phyloP scores from a whole-genome alignment of 1,284 basidiomycete genomes.

The Heterobasidion parviporum region DNA sequence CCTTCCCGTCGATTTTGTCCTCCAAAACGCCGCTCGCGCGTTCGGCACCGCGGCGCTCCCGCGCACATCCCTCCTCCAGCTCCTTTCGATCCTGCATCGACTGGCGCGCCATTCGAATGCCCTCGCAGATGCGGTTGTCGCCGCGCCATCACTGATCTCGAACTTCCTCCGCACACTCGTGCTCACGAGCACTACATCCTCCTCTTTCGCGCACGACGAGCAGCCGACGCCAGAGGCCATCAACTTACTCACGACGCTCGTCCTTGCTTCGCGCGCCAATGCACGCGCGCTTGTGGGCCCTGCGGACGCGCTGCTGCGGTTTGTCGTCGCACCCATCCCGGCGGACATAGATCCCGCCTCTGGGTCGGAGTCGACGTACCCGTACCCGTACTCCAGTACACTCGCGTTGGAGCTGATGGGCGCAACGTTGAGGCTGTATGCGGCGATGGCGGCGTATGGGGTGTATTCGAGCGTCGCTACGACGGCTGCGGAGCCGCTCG shows the following conservation, averaged over 20 bases:
- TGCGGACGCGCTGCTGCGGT: constrained; percentile 68
- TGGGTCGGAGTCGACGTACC: neutral
- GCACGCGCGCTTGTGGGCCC: constrained; percentile 52
- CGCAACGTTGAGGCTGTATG: neutral
- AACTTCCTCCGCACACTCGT: constrained; percentile 49
- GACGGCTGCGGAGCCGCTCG: constrained; percentile 43
- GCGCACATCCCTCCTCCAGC: constrained; percentile 41
- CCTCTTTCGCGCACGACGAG: constrained; percentile 52
- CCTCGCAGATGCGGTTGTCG: constrained; percentile 46
- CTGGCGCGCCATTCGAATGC: constrained; percentile 49
- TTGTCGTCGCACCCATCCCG: constrained; percentile 52
- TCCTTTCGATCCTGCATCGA: constrained; percentile 58
- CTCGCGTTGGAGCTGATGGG: neutral
- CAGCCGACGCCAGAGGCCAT: constrained; percentile 55
- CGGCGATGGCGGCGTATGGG: neutral
- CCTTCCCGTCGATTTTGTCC: constrained; percentile 45
- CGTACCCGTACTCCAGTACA: neutral
- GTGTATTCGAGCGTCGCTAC: neutral
- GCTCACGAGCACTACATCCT: constrained; percentile 37
- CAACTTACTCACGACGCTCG: constrained; percentile 70
- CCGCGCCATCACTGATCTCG: constrained; percentile 46
- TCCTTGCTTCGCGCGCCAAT: constrained; percentile 50
- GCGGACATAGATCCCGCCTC: constrained; percentile 23
- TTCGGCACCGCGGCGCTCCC: constrained; percentile 35
- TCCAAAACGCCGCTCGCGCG: constrained; percentile 39